phyloP scores from a whole-genome alignment of 208 protist genomes.

The Wallacemonas sp. region DNA sequence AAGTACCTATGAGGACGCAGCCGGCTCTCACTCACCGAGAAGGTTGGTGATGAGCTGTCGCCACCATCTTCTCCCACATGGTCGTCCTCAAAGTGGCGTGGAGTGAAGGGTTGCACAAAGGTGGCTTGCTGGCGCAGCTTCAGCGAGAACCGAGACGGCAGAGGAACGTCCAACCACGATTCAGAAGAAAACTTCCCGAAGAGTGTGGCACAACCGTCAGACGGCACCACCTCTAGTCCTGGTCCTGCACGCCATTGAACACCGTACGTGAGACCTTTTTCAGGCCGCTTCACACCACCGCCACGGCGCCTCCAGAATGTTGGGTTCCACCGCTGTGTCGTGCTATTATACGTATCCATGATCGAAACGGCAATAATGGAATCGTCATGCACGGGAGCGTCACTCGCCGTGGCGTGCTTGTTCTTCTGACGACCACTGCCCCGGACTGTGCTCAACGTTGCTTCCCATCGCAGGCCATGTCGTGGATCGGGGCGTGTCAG shows the following conservation, averaged over 20 bases:
- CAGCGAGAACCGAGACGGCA: constrained; percentile 24
- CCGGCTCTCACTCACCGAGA: too few species aligned
- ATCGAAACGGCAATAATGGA: constrained; percentile 24
- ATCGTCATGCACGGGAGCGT: constrained; percentile 9
- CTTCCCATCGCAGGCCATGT: constrained; percentile 11
- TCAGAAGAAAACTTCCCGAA: constrained; percentile 41
- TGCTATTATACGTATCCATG: constrained; percentile 39
- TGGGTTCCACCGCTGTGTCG: constrained; percentile 25
- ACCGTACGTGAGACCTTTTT: constrained; percentile 25
- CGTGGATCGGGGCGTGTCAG: constrained; percentile 18
- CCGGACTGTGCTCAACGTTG: background rate
- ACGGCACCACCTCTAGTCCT: constrained; percentile 31
- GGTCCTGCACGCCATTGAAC: constrained; percentile 33
- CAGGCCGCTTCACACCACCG: too few species aligned
- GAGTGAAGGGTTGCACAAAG: constrained; percentile 28
- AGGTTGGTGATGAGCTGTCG: too few species aligned
- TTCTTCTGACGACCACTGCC: background rate
- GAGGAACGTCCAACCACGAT: constrained; percentile 43
- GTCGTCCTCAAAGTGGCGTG: background rate
- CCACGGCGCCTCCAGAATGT: too few species aligned
- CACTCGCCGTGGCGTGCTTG: background rate
- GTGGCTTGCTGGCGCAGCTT: constrained; percentile 49
- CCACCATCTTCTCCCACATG: too few species aligned
- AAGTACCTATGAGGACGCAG: constrained; percentile 39
- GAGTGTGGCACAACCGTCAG: constrained; percentile 24